These are phyloP conservation scores for Gonium pectorale DNA, from an alignment of 139 green algal species.

Conservation along the genomic window DNA sequence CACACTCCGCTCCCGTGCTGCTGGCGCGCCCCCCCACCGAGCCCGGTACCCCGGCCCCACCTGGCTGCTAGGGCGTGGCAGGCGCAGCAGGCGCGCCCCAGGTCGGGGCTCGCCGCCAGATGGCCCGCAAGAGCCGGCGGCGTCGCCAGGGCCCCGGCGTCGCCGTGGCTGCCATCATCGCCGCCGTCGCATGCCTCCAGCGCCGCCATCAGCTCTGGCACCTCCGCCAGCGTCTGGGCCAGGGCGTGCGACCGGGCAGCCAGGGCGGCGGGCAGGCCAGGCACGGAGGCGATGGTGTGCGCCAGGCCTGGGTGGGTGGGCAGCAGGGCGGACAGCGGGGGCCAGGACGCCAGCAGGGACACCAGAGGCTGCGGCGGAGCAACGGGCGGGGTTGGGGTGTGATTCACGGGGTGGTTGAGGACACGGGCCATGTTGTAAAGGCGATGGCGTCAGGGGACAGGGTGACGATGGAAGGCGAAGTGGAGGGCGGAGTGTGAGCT, in stretches of 20 bases:
- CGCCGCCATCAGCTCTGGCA: background rate
- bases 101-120: background rate
- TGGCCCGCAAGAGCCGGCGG: background rate
- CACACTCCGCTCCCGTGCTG: too few species aligned
- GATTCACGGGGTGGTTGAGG: too few species aligned
- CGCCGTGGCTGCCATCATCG: too few species aligned
- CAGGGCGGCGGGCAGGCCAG: background rate
- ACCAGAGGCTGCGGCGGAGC: constrained; percentile 10
- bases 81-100: background rate
- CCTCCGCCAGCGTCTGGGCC: constrained; percentile 1
- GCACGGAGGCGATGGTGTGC: background rate
- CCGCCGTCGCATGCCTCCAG: too few species aligned
- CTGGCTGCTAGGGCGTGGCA: background rate
- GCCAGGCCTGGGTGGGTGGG: background rate
- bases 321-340: background rate
- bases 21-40: too few species aligned
- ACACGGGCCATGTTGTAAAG: too few species aligned
- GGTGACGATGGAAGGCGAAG: too few species aligned
- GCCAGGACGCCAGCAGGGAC: background rate
- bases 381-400: too few species aligned
- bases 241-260: background rate
- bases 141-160: too few species aligned
- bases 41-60: too few species aligned
- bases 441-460: too few species aligned
- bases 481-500: too few species aligned